Evolutionary conservation across 345 rosid species (phyloP).

Genomic region (Melaleuca quinquenervia): DNA sequence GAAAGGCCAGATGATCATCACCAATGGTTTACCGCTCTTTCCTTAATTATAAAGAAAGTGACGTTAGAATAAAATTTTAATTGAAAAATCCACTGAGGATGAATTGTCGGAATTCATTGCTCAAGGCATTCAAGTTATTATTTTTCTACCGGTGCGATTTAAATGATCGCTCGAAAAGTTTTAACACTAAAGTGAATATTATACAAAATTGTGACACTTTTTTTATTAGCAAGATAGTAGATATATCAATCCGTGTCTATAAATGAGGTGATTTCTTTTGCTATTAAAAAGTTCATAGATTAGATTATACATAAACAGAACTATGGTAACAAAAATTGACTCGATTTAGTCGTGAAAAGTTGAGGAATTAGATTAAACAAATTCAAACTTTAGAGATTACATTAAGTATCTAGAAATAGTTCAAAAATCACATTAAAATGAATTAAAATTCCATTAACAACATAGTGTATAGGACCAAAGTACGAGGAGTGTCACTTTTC

Average conservation of each 20-base stretch:
- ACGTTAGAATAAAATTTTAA: background rate
- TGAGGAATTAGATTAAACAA: no score
- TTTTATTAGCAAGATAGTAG: no score
- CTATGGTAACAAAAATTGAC: background rate
- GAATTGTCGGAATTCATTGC: background rate
- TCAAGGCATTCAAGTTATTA: background rate
- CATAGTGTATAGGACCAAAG: background rate
- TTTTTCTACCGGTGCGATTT: background rate
- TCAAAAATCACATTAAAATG: no score
- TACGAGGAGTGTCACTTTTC: no score
- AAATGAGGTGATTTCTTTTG: background rate
- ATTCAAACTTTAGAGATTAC: no score
- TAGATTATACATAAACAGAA: background rate
- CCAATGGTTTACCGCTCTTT: no score
- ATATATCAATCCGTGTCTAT: no score
- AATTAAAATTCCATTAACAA: no score
- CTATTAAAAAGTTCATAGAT: background rate
- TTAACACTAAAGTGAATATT: no score
- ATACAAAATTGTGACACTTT: background rate
- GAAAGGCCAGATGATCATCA: background rate
- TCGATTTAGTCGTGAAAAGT: no score
- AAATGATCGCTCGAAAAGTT: accelerated
- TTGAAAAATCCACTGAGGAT: background rate
- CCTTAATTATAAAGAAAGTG: background rate
- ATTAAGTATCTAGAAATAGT: no score